Conservation (phyloP, 768 basidiomycete species). For the Leccinum subtestaceum region DNA sequence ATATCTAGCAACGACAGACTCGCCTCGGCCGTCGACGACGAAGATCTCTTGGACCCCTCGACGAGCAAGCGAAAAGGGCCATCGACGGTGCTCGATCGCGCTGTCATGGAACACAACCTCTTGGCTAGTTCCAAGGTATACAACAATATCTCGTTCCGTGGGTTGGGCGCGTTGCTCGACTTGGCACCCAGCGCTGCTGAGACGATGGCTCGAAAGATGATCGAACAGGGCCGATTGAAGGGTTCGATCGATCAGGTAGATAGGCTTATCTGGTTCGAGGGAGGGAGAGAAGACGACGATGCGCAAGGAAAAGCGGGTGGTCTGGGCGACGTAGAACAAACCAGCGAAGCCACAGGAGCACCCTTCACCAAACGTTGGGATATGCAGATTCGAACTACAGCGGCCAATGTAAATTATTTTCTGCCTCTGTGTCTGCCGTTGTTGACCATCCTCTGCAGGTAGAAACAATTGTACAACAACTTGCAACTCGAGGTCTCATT, state of each 20-base stretch:
- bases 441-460: constrained; percentile 45
- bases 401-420: constrained; percentile 64
- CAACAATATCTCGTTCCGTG: constrained; percentile 94
- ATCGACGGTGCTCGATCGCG: constrained; percentile 92
- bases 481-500: constrained; percentile 71
- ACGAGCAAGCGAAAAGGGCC: constrained; percentile 85
- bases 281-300: constrained; percentile 80
- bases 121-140: constrained; percentile 96
- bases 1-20: constrained; percentile 81
- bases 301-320: constrained; percentile 95
- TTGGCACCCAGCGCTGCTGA: constrained; percentile 92
- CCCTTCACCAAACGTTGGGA: constrained; percentile 97
- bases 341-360: constrained; percentile 83
- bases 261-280: constrained; percentile 91
- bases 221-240: constrained; percentile 91
- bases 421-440: neutral
- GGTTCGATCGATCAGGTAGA: constrained; percentile 97
- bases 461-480: constrained; percentile 82
- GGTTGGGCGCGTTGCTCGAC: constrained; percentile 87
- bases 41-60: constrained; percentile 50
- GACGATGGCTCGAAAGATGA: constrained; percentile 98
- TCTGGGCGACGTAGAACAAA: constrained; percentile 82
- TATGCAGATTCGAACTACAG: constrained; percentile 83
- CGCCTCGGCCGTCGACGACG: constrained; percentile 62
- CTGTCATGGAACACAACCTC: constrained; percentile 98